Evolutionary conservation across 768 basidiomycete genomes (phyloP), one percentile per base, ranked within the genome.

Genomic region (Suillus bovinus): DNA sequence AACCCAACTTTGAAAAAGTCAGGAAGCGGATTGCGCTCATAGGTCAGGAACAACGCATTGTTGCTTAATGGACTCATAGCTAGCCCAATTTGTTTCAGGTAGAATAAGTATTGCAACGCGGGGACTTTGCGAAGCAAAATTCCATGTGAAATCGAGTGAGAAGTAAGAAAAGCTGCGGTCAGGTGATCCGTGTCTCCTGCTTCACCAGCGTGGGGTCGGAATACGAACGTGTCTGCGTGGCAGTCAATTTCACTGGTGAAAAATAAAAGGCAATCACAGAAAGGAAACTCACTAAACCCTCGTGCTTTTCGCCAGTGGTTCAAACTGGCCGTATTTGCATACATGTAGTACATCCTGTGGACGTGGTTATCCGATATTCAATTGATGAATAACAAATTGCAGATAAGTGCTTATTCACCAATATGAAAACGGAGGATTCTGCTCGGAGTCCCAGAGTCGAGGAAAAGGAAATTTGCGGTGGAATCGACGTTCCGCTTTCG

Each of bases 41-140:
- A 99, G 3, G 93, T 90, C 71, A 99, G 80, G 80, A 99, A 99
- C 41, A 99, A 79, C 1, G 97, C 95, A 67, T 99, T 99, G 73
- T 99, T 99, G 76, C 94, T 97, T 52, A 99, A 77, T 3, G 97
- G 97, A 70, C 93, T 95, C 97, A 99, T 99, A 2, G 97, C 97
- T 20, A 99, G 84, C 34, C 97, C 96, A 65, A 99, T 98, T 78
- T 99, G 97, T 77, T 94, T 96, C 66, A 99, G 82, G 74, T 99
- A 99, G 78, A 95, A 99, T 16, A 99, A 85, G 72, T 99, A 99
- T 71, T 96, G 94, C 52, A 99, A 78, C 1, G 96, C 96, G 0
- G 97, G 97, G 6, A 99, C 96, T 76, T 99, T 99, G 62, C 97
- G 90, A 10, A 99, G 84, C 22, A 98, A 81, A 74, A 99, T 99